phyloP scores from a whole-genome alignment of 108 stramenopile genomes.

The Bacterosira constricta region DNA sequence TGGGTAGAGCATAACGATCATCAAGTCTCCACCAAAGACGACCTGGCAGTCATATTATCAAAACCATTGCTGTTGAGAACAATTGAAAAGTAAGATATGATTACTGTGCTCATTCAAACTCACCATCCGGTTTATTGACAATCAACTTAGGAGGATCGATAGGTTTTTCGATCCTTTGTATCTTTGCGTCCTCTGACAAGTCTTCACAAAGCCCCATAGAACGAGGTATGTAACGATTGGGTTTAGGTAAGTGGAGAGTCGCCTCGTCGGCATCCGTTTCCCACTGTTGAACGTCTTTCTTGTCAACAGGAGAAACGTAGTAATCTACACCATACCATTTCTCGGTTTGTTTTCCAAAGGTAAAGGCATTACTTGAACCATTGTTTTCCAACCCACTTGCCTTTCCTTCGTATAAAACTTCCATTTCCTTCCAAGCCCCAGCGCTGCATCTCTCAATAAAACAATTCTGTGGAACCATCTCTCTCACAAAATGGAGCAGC shows the following conservation, averaged over 20 bases:
- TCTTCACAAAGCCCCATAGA: conserved; percentile 70
- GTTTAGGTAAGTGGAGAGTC: conserved; percentile 58
- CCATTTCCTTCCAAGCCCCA: conserved; percentile 67
- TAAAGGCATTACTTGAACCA: conserved; percentile 5
- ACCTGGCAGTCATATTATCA: conserved; percentile 6
- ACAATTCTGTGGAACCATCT: conserved; percentile 65
- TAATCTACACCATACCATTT: conserved; percentile 86
- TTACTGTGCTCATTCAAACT: not conserved
- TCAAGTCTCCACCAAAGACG: conserved; percentile 88
- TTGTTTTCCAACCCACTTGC: not conserved
- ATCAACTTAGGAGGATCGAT: conserved; percentile 78
- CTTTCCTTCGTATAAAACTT: conserved; percentile 14
- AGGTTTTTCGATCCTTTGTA: conserved; percentile 71
- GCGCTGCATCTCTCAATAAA: conserved; percentile 84
- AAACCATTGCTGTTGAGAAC: not conserved
- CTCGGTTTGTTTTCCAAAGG: conserved; percentile 60
- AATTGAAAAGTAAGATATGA: not conserved
- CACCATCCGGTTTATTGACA: conserved; percentile 41
- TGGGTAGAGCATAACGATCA: conserved; percentile 86
- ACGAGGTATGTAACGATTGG: conserved; percentile 81
- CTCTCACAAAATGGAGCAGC: conserved; percentile 46
- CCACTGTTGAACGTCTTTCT: conserved; percentile 42
- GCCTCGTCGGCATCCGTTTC: conserved; percentile 11
- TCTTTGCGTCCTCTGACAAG: conserved; percentile 71
- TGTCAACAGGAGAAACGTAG: conserved; percentile 53